Percentiles rank a stretch among this genome's conserved stretches.
Evolutionary conservation across 2,329 filamentous ascomycete genomes (phyloP).

Genomic region (Exophiala phaeomuriformis): DNA sequence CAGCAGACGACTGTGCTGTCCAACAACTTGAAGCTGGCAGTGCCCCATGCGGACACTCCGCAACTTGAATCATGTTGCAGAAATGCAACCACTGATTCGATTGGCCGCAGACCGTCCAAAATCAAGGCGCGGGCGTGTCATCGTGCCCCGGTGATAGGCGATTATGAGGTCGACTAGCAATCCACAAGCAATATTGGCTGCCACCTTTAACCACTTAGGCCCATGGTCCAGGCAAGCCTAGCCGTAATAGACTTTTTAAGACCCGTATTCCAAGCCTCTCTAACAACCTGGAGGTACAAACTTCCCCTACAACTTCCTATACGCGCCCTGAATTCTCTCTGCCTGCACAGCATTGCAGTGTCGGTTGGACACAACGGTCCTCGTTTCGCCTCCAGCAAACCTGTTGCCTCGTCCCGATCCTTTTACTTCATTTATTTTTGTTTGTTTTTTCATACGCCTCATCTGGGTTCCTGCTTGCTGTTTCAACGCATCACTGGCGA

Average conservation of each 20-base stretch:
- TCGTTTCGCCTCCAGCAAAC: not conserved
- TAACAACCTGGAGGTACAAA: too few species aligned
- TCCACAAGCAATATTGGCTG: too few species aligned
- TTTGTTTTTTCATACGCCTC: not conserved
- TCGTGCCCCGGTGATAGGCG: constrained; percentile 34
- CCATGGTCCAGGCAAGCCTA: too few species aligned
- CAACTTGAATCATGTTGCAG: too few species aligned
- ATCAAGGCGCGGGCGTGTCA: constrained; percentile 31
- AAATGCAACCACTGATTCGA: too few species aligned
- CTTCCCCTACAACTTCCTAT: too few species aligned
- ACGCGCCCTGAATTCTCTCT: not conserved
- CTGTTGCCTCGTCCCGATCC: not conserved
- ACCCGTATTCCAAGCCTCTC: too few species aligned
- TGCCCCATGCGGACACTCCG: too few species aligned
- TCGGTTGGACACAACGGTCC: not conserved
- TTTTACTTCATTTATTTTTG: not conserved
- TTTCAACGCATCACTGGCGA: not conserved
- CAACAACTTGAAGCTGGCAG: too few species aligned
- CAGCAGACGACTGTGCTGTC: too few species aligned
- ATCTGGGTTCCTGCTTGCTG: not conserved
- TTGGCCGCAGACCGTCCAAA: constrained; percentile 12
- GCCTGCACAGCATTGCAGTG: not conserved
- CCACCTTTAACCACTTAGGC: too few species aligned
- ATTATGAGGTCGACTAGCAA: constrained; percentile 37
- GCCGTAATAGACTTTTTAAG: too few species aligned